A percentile compares a stretch with the other conserved stretches of the same genome.
Evolutionary conservation across 352 stramenopile genomes (phyloP).

Genomic region (Globisporangium acanthophoron): DNA sequence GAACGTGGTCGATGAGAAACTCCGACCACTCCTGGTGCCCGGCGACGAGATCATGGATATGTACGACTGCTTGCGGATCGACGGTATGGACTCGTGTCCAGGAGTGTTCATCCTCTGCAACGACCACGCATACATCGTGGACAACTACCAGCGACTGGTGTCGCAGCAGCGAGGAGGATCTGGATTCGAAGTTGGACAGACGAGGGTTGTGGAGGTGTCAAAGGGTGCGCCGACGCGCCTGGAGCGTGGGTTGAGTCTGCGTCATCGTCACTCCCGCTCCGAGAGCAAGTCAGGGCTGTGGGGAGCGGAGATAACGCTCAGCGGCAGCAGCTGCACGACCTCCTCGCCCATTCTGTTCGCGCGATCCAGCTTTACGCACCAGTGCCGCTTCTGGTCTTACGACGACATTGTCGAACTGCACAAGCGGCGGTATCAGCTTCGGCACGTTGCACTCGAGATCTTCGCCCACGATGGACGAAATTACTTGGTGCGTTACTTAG

Average conservation of each 20-base stretch:
- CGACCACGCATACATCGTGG: constrained; percentile 64
- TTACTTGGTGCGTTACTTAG: constrained; percentile 42
- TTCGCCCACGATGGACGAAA: constrained; percentile 71
- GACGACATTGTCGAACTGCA: constrained; percentile 72
- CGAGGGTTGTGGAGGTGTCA: constrained; percentile 46
- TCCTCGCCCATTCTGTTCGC: constrained; percentile 7
- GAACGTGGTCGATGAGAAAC: constrained; percentile 50
- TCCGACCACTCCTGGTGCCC: constrained; percentile 55
- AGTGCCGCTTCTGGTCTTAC: constrained; percentile 72
- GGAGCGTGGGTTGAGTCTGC: constrained; percentile 45
- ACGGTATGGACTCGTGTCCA: constrained; percentile 74
- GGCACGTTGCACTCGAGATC: constrained; percentile 69
- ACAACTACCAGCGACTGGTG: constrained; percentile 55
- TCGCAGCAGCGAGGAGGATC: neutral
- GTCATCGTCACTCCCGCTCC: constrained; percentile 6
- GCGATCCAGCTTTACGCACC: constrained; percentile 37
- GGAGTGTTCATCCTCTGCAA: constrained; percentile 66
- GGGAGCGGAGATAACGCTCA: constrained; percentile 3
- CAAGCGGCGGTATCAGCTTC: constrained; percentile 70
- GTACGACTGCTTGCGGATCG: constrained; percentile 63
- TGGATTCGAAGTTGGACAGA: constrained; percentile 1
- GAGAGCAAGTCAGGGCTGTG: neutral
- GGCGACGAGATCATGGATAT: constrained; percentile 65
- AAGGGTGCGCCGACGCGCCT: constrained; percentile 39
- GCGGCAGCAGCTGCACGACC: neutral